Evolutionary conservation across 2,329 filamentous ascomycete genomes (phyloP), one percentile per base, ranked within the genome.

Genomic region (Epichloe sp.): DNA sequence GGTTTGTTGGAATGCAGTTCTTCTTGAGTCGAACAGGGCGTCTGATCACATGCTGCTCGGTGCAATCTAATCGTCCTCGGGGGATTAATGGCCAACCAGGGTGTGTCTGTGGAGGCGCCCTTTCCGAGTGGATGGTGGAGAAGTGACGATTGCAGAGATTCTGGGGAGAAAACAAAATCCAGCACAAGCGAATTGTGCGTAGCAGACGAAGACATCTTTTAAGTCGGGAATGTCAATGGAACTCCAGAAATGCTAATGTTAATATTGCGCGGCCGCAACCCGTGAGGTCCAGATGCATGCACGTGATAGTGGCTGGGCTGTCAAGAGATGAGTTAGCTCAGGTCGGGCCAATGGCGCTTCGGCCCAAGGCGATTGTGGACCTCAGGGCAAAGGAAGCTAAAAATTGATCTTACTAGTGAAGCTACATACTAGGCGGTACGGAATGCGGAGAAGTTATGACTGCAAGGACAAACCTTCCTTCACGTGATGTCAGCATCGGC

Each of bases 1-100:
- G 31, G 31, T 31, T 31, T 31, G 31, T 11, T 31, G 3, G 31
- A 31, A 11, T 11, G 10, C 31, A 10, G 31, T 31, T 31, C 26
- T 31, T 31, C 26, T 31, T 4, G 26, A 10, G 7, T 26, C 26
- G 2, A 8, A 8, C 23, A 26, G 26, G 8, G 26, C 26, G 26
- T 31, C 7, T 31, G 3, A 31, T 31, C 47, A 52, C 50, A 49
- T 52, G 50, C 47, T 37, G 50, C 47, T 37, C 36, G 19, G 3
- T 31, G 31, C 31, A 31, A 31, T 31, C 8, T 31, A 31, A 31
- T 31, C 26, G 26, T 31, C 26, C 26, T 31, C 26, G 8, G 26
- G 10, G 26, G 26, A 10, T 31, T 8, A 31, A 10, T 31, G 26
- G 42, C 23, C 15, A 14, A 23, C 21, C 4, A 44, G 15, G 31